Evolutionary conservation across 1,139 yeast genomes (phyloP), one percentile per base, ranked within the genome.

Genomic region (Zhuliangozyma parablackwelliae): DNA sequence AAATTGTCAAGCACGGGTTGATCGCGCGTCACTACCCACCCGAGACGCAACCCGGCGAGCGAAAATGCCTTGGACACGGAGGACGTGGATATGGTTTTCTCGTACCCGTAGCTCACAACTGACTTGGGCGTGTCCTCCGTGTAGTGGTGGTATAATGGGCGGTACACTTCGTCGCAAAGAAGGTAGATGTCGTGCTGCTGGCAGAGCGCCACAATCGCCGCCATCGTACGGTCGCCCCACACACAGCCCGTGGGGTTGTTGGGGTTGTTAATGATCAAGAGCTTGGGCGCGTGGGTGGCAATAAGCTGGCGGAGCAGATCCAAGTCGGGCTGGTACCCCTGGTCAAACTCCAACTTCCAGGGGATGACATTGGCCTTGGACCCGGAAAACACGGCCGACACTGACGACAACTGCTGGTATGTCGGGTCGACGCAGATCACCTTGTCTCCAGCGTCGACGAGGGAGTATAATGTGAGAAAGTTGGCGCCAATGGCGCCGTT

Each of bases 401-500:
- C 78, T 27, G 78, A 69, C 26, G 61, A 50, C 24, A 77, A 54
- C 47, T 76, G 82, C 49, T 73, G 78, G 52, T 77, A 78, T 1
- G 71, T 63, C 12, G 82, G 82, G 36, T 65, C 68, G 6, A 73
- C 68, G 20, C 70, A 74, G 33, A 77, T 60, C 3, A 71, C 73
- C 43, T 69, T 77, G 46, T 75, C 81, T 2, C 65, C 71, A 3
- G 67, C 62, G 26, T 67, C 66, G 2, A 71, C 65, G n/a, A 76
- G 43, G 1, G 76, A 56, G 47, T 75, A 75, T 44, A 71, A 65
- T 1, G 65, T 47, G 34, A 76, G 57, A 45, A 74, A 77, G 46
- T 77, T 77, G 32, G 75, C 82, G 3, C 77, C 82, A 51, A 77
- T 78, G 5, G 80, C 81, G 11, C 82, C 82, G 48, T 75, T 75